Evolutionary conservation across 495 filamentous ascomycete genomes (phyloP).

Genomic region (Mytilinidion resinicola): DNA sequence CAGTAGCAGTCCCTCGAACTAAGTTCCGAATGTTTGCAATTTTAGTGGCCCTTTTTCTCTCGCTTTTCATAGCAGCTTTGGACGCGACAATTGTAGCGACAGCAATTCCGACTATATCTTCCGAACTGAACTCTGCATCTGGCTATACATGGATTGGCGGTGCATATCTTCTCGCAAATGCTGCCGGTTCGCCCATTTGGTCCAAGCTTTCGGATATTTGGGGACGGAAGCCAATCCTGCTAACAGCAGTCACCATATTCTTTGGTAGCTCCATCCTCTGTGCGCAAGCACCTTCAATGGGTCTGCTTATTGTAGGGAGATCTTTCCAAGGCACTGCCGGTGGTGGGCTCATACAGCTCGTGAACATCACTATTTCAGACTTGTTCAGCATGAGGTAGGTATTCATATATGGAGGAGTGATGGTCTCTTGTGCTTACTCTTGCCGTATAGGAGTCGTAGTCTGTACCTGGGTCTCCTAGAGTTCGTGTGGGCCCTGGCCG

Average conservation of each 20-base stretch:
- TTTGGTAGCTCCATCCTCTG: conserved; percentile 42
- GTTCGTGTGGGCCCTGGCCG: conserved; percentile 52
- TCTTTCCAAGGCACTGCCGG: conserved; percentile 52
- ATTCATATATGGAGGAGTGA: neutral
- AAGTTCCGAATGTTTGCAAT: neutral
- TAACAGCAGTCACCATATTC: conserved; percentile 41
- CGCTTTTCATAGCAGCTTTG: conserved; percentile 55
- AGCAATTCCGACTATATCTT: conserved; percentile 50
- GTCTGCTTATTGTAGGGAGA: conserved; percentile 50
- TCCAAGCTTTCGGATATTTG: conserved; percentile 55
- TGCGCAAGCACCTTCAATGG: conserved; percentile 45
- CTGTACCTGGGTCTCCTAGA: conserved; percentile 51
- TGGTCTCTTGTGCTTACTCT: neutral
- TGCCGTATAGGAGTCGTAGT: conserved; percentile 32
- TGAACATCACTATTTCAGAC: conserved; percentile 52
- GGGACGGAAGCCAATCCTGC: conserved; percentile 51
- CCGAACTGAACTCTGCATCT: conserved; percentile 51
- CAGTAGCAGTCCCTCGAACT: neutral
- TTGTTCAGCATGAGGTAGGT: conserved; percentile 52
- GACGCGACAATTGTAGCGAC: conserved; percentile 60
- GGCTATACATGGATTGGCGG: conserved; percentile 64
- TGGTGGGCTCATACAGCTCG: conserved; percentile 48
- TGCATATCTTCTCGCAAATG: conserved; percentile 54
- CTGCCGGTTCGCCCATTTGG: conserved; percentile 51
- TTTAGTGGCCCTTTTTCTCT: conserved; percentile 9